Evolutionary conservation across 192 early-diverging fungal species (phyloP).

Genomic region (Podila epicladia): DNA sequence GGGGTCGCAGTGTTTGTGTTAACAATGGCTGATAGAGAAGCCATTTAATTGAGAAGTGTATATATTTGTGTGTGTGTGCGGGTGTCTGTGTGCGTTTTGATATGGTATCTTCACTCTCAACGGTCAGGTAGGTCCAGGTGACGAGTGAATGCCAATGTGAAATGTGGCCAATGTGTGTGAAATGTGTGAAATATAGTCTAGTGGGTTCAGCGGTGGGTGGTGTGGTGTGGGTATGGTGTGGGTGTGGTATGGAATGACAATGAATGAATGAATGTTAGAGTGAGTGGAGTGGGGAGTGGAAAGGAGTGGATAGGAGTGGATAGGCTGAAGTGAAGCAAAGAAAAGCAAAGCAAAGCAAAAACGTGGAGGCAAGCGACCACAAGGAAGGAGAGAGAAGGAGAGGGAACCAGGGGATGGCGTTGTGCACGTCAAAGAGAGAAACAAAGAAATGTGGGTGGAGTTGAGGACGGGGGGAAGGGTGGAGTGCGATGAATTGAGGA

Average conservation of each 20-base stretch:
- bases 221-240: neutral
- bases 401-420: neutral
- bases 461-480: neutral
- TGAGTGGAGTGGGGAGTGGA: neutral
- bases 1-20: neutral
- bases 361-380: too few species aligned
- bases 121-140: neutral
- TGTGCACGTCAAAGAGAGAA: slow-evolving; percentile 3
- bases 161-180: too few species aligned
- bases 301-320: neutral
- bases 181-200: neutral
- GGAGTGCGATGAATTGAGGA: neutral
- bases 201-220: neutral
- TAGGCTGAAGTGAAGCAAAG: neutral
- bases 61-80: neutral
- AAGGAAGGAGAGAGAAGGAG: neutral
- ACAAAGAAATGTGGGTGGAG: neutral
- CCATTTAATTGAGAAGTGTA: neutral
- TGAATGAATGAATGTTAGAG: neutral
- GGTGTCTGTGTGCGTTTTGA: neutral
- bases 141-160: neutral
- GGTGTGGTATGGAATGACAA: neutral
- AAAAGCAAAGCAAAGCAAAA: too few species aligned
- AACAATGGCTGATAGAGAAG: neutral
- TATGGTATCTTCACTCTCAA: too few species aligned